Base-by-base conservation (phyloP, 805 yeast species). In the Zygosaccharomyces rouxii region DNA sequence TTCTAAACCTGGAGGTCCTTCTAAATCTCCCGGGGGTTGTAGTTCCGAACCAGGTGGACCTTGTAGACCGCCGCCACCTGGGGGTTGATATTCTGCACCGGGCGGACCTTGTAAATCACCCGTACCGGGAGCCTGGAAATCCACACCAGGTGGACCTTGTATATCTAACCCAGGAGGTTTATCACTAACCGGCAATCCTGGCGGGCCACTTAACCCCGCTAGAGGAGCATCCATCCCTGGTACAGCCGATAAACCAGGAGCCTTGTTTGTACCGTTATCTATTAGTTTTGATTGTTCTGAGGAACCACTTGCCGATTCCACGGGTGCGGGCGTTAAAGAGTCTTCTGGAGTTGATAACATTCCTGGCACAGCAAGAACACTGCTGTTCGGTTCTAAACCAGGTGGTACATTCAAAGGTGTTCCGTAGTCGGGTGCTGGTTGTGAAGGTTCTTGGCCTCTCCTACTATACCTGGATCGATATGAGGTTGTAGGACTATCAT, bases 51-150 rank as follows among this genome's bases (percentile, higher is more conserved):
- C 35, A 19, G 28, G 16, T 29, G 35, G 26, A 11, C 35, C 35
- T 11, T 10, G n/a, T 29, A 41, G 9, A 10, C 18, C 16, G 37
- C 14, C 19, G 19, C 6, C 19, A 14, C 37, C 19, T 7, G 35
- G 2, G 3, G 42, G n/a, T 21, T 5, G 33, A 5, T 7, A 58
- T 38, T 60, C 56, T 38, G 54, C 25, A 19, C 58, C 62, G 9
- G 63, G 66, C 5, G 69, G 67, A 14, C 69, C 63, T 13, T 62
- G 47, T 35, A 56, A 38, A 5, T 56, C 61, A 13, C 62, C 68
- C 18, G 63, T 11, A 25, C 16, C 25, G 11, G 66, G 56, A 14
- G 61, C 50, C 21, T 45, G 49, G 19, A 49, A 38, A 21, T 62
- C 55, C 19, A 22, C 21, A 28, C 25, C 35, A 13, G 37, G 22